Percentiles rank a stretch among this genome's conserved stretches.
phyloP scores from a whole-genome alignment of 2,329 filamentous ascomycete genomes.

The Madurella fahalii region DNA sequence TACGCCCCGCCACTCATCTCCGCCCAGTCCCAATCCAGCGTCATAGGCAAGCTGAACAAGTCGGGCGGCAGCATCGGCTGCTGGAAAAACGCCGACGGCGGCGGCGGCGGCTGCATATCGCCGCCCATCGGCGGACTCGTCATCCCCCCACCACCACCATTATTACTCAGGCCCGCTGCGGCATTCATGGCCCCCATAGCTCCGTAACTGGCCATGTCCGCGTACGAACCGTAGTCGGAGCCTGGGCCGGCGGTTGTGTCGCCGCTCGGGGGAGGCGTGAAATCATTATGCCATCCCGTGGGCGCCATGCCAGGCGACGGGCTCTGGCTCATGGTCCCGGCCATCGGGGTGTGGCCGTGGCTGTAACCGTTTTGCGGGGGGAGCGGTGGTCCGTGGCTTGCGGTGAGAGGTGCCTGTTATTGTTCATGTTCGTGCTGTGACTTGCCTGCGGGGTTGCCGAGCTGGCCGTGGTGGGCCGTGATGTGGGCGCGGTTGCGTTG shows the following conservation, averaged over 20 bases:
- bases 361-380: constrained; percentile 31
- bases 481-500: constrained; percentile 2
- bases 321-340: constrained; percentile 35
- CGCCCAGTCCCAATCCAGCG: constrained; percentile 81
- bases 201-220: constrained; percentile 44
- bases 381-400: constrained; percentile 26
- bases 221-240: constrained; percentile 38
- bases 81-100: constrained; percentile 52
- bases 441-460: constrained; percentile 31
- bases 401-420: constrained; percentile 30
- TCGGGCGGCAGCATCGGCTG: constrained; percentile 90
- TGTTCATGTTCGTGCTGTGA: constrained; percentile 20
- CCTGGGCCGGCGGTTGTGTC: constrained; percentile 17
- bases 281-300: constrained; percentile 47
- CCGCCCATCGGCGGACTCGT: constrained; percentile 33
- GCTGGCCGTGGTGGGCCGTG: constrained; percentile 11
- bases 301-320: constrained; percentile 44
- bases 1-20: constrained; percentile 64
- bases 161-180: constrained; percentile 14
- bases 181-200: constrained; percentile 13
- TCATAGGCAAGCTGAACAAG: constrained; percentile 94
- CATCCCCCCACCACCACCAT: constrained; percentile 25
- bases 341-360: constrained; percentile 33
- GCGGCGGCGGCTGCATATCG: neutral
- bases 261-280: constrained; percentile 31